These are phyloP conservation scores for Coccomyxa sp. DNA, from an alignment of 139 green algal genomes.

Conservation along the genomic window DNA sequence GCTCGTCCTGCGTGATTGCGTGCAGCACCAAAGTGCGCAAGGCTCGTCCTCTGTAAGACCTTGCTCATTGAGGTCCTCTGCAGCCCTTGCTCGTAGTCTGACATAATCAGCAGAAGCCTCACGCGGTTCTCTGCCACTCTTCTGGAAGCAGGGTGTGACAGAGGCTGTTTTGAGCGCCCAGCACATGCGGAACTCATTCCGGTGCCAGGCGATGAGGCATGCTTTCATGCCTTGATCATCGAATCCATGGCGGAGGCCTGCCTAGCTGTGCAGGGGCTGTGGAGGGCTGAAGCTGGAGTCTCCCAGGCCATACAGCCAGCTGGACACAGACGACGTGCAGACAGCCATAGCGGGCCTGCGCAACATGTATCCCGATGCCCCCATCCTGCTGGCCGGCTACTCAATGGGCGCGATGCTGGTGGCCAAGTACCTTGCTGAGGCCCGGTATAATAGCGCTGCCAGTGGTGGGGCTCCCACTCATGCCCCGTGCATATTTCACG, in stretches of 20 bases:
- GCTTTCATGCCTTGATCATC: neutral
- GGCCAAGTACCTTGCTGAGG: neutral
- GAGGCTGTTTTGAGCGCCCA: too few relatives aligned
- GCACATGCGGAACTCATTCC: too few relatives aligned
- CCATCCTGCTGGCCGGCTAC: neutral
- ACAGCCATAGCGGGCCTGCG: neutral
- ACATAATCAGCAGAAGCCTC: too few relatives aligned
- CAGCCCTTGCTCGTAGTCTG: too few relatives aligned
- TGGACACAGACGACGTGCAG: neutral
- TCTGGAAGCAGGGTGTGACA: neutral
- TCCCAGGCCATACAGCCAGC: neutral
- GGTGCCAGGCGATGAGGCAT: neutral
- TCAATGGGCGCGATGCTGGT: constrained; percentile 1
- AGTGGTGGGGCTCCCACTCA: neutral
- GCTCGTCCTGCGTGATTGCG: neutral
- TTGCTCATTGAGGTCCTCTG: neutral
- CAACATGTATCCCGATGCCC: neutral
- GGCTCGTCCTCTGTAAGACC: neutral
- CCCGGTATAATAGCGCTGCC: too few relatives aligned
- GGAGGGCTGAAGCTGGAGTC: neutral
- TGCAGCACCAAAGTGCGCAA: neutral
- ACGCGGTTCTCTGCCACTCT: neutral
- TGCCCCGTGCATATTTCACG: too few relatives aligned
- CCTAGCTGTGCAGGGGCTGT: neutral
- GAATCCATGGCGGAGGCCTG: neutral